These are phyloP conservation scores for Colletotrichum sidae DNA, from an alignment of 2,329 filamentous ascomycete species.

Conservation along the genomic window DNA sequence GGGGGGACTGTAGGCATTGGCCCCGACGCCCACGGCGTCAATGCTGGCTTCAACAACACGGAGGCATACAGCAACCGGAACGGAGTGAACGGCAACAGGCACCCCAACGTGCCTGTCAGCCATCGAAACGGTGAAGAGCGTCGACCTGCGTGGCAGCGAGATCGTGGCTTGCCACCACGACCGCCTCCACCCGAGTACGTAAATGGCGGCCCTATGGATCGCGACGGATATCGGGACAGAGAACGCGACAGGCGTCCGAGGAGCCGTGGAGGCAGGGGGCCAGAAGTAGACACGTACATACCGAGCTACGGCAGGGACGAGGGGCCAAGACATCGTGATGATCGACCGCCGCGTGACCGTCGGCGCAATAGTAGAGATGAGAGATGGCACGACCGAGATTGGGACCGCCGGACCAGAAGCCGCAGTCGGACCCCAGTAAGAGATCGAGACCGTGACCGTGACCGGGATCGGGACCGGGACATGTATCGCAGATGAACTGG, in stretches of 20 bases:
- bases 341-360: conserved; percentile 42
- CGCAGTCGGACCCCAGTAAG: conserved; percentile 53
- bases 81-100: conserved; percentile 60
- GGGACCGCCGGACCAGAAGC: conserved; percentile 55
- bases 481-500: conserved; percentile 60
- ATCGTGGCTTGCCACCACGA: conserved; percentile 62
- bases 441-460: conserved; percentile 51
- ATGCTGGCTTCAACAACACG: conserved; percentile 62
- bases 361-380: conserved; percentile 42
- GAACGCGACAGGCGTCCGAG: conserved; percentile 47
- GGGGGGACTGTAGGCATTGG: conserved; percentile 89
- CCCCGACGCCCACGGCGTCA: conserved; percentile 59
- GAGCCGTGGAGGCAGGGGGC: conserved; percentile 44
- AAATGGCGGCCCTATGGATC: conserved; percentile 48
- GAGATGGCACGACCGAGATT: conserved; percentile 48
- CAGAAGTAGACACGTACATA: conserved; percentile 63
- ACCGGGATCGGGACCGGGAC: conserved; percentile 51
- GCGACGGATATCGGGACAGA: conserved; percentile 53
- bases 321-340: conserved; percentile 44
- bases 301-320: conserved; percentile 57
- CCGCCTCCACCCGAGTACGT: conserved; percentile 59
- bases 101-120: conserved; percentile 49
- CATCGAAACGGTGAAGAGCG: conserved; percentile 54
- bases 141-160: conserved; percentile 66
- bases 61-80: conserved; percentile 63